phyloP scores from a whole-genome alignment of 1,284 basidiomycete genomes.

The Apiotrichum gracile region DNA sequence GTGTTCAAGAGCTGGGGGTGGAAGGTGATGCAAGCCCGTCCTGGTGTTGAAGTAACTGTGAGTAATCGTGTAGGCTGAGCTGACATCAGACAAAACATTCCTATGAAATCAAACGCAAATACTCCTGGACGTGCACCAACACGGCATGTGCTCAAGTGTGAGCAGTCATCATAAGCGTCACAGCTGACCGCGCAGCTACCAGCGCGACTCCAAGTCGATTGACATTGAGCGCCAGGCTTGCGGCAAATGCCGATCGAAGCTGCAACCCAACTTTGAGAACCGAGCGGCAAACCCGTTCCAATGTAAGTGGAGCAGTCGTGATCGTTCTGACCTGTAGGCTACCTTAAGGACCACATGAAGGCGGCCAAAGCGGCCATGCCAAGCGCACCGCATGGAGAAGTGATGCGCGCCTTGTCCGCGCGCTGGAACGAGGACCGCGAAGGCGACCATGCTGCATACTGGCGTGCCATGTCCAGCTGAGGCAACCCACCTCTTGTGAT shows the following conservation, averaged over 20 bases:
- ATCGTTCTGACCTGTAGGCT: slow-evolving; percentile 18
- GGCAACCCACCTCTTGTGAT: no score
- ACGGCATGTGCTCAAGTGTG: slow-evolving; percentile 33
- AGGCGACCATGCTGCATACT: slow-evolving; percentile 14
- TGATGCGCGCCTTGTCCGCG: slow-evolving; percentile 37
- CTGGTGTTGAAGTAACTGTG: slow-evolving; percentile 42
- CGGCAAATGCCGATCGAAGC: slow-evolving; percentile 30
- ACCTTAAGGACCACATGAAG: slow-evolving; percentile 39
- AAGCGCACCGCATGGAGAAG: slow-evolving; percentile 33
- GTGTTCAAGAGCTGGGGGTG: slow-evolving; percentile 44
- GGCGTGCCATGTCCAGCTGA: not conserved
- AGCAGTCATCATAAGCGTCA: slow-evolving; percentile 4
- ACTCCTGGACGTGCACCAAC: slow-evolving; percentile 39
- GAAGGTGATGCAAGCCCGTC: slow-evolving; percentile 38
- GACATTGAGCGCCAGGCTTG: slow-evolving; percentile 35
- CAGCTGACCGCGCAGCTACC: slow-evolving; percentile 21
- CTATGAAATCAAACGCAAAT: slow-evolving; percentile 46
- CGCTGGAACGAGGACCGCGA: slow-evolving; percentile 31
- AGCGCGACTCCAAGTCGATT: slow-evolving; percentile 42
- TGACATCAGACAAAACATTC: slow-evolving; percentile 36
- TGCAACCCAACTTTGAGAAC: slow-evolving; percentile 36
- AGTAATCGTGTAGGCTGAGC: slow-evolving; percentile 6
- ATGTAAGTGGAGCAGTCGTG: slow-evolving; percentile 16
- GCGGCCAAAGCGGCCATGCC: slow-evolving; percentile 38
- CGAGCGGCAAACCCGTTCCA: slow-evolving; percentile 32